These are phyloP conservation scores for Candida ipomoeae DNA, from an alignment of 805 yeast species.

Conservation along the genomic window DNA sequence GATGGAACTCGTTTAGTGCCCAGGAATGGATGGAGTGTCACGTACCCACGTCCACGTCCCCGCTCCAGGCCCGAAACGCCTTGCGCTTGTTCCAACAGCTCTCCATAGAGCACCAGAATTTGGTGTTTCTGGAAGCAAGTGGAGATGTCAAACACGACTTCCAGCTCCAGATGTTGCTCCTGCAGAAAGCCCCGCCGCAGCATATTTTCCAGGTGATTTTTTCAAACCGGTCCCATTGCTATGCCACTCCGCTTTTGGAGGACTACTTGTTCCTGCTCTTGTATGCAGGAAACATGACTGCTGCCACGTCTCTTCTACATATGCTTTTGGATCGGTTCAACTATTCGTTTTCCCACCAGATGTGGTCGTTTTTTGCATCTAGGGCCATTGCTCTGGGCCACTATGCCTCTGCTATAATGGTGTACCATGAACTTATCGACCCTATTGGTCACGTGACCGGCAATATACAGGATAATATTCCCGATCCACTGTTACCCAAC, in stretches of 20 bases:
- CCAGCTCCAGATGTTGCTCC: constrained; percentile 5
- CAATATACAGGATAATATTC: too few relatives aligned
- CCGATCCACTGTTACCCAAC: constrained; percentile 8
- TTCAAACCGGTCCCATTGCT: neutral
- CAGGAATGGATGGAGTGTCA: neutral
- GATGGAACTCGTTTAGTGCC: neutral
- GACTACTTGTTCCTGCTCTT: constrained; percentile 21
- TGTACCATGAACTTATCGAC: constrained; percentile 35
- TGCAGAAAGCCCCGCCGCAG: neutral
- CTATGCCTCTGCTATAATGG: constrained; percentile 29
- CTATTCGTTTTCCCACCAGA: constrained; percentile 26
- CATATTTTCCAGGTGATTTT: constrained; percentile 9
- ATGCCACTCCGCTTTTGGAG: constrained; percentile 21
- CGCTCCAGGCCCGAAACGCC: neutral
- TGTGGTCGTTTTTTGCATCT: constrained; percentile 31
- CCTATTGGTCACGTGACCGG: constrained; percentile 16
- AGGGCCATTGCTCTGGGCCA: constrained; percentile 22
- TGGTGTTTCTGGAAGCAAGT: neutral
- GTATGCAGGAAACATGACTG: constrained; percentile 18
- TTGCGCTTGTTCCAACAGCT: neutral
- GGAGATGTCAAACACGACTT: neutral
- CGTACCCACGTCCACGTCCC: neutral
- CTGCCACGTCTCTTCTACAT: constrained; percentile 27
- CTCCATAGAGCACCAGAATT: neutral
- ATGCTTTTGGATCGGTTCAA: constrained; percentile 15